Percentiles rank a stretch among this genome's conserved stretches.
These are phyloP conservation scores for Pseudogymnoascus sp. DNA, from an alignment of 2,329 filamentous ascomycete species.

Conservation along the genomic window DNA sequence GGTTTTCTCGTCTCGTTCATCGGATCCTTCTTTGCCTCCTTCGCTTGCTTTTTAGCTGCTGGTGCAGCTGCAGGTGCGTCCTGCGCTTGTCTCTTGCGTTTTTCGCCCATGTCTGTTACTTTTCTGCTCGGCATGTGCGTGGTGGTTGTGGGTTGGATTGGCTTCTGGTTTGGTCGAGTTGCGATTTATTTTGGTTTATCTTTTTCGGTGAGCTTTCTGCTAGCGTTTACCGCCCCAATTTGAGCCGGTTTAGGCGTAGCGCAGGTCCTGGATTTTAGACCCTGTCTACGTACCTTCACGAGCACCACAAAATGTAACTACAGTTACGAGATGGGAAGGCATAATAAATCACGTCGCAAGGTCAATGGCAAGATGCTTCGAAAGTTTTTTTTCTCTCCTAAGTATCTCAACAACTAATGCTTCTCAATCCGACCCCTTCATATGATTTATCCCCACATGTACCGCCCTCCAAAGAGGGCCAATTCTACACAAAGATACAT, in stretches of 20 bases:
- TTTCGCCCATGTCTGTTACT: conserved; percentile 33
- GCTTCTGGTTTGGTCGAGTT: not conserved
- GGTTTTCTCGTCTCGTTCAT: not conserved
- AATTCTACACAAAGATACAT: conserved; percentile 8
- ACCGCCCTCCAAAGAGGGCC: not conserved
- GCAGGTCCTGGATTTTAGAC: not conserved
- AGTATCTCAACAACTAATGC: conserved; percentile 8
- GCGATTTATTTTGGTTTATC: conserved; percentile 9
- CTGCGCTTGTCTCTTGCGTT: conserved; percentile 34
- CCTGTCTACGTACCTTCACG: not conserved
- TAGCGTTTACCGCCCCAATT: not conserved
- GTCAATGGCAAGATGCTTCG: not conserved
- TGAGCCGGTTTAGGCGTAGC: not conserved
- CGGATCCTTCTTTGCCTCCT: conserved; percentile 14
- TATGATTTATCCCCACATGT: conserved; percentile 7
- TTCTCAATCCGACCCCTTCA: not conserved
- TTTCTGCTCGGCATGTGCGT: not conserved
- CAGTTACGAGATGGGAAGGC: not conserved
- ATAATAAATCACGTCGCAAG: not conserved
- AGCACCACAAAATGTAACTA: no score
- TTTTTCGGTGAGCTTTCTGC: conserved; percentile 8
- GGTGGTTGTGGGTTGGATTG: not conserved
- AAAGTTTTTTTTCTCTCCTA: not conserved
- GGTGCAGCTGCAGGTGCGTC: conserved; percentile 19
- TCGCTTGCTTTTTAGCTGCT: conserved; percentile 25